Evolutionary conservation across 2,329 filamentous ascomycete genomes (phyloP).

Genomic region (Calonectria montana): DNA sequence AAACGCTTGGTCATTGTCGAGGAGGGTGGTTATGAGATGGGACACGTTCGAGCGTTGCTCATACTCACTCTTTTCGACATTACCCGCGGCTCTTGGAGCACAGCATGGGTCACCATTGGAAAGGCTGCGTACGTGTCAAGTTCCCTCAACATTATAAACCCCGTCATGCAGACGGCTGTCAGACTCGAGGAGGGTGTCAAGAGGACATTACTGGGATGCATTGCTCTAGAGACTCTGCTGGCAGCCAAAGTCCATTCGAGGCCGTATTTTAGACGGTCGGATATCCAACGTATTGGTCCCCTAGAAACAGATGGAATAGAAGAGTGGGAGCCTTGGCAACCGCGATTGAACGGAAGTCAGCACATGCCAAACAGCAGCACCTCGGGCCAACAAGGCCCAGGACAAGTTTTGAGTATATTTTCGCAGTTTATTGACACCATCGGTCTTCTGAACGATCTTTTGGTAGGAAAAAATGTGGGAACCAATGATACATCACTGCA

Average conservation of each 20-base stretch:
- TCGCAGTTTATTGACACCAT: neutral
- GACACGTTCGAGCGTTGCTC: conserved; percentile 20
- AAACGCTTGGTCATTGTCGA: neutral
- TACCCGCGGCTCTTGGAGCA: neutral
- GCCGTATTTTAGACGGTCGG: conserved; percentile 11
- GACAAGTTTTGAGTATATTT: conserved; percentile 20
- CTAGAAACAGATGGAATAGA: conserved; percentile 19
- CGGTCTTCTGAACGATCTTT: neutral
- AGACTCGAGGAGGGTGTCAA: neutral
- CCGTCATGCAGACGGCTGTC: neutral
- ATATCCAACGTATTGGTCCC: neutral
- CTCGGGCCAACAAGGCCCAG: conserved; percentile 4
- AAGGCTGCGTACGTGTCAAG: conserved; percentile 4
- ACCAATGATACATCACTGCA: neutral
- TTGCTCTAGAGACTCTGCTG: conserved; percentile 14
- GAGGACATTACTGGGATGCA: conserved; percentile 10
- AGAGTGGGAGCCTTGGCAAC: conserved; percentile 29
- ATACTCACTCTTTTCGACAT: conserved; percentile 11
- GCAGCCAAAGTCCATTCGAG: neutral
- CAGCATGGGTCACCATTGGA: conserved; percentile 12
- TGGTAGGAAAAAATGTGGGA: neutral
- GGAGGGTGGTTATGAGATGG: conserved; percentile 2
- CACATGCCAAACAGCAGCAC: neutral
- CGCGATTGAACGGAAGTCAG: neutral
- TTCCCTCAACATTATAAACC: neutral